These are phyloP conservation scores for Jatropha multifida DNA, from an alignment of 441 rosid genomes.

Conservation along the genomic window DNA sequence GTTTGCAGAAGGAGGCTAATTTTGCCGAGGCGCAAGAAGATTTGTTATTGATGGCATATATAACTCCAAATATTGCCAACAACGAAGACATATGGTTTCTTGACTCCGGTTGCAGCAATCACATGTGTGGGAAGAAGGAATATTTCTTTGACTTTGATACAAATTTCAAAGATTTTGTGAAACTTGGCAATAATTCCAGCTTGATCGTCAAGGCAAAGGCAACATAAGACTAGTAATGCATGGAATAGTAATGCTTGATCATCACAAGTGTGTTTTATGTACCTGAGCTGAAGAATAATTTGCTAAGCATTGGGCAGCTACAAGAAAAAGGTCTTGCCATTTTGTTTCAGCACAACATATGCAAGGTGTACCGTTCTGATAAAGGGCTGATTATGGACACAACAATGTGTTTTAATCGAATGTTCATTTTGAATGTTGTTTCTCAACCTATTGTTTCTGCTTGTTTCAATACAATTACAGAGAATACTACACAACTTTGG, in stretches of 20 bases:
- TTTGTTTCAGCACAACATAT: neutral
- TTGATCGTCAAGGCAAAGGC: neutral
- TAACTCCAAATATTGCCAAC: no score
- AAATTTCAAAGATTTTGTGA: neutral
- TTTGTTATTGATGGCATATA: neutral
- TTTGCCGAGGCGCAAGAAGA: neutral
- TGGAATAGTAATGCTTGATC: neutral
- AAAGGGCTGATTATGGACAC: neutral
- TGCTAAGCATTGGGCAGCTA: neutral
- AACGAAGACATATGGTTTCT: neutral
- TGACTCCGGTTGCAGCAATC: neutral
- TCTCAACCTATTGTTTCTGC: neutral
- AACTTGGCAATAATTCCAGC: neutral
- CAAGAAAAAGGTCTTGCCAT: neutral
- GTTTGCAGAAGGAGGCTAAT: neutral
- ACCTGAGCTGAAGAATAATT: neutral
- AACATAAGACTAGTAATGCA: neutral
- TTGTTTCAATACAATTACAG: neutral
- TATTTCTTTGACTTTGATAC: neutral
- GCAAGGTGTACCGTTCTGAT: neutral
- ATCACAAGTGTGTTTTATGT: neutral
- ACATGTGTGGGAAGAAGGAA: constrained; percentile 8
- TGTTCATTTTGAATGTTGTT: neutral
- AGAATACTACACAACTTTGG: neutral
- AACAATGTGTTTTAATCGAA: neutral